phyloP scores from a whole-genome alignment of 345 rosid genomes.

The Camelina sativa region DNA sequence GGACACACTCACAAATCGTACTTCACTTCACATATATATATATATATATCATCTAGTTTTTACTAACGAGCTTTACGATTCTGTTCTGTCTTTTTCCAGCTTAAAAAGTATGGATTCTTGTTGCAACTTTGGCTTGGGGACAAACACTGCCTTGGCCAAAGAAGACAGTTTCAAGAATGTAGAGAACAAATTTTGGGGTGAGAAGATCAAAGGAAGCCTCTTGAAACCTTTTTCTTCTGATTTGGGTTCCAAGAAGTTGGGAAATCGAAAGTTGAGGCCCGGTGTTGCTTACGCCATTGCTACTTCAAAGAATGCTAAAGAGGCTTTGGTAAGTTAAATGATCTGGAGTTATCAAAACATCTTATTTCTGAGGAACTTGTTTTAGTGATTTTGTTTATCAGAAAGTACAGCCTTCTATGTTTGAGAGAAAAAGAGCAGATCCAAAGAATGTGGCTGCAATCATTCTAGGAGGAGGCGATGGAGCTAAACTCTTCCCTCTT shows the following conservation, averaged over 20 bases:
- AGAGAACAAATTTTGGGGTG: conserved; percentile 62
- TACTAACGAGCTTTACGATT: conserved; percentile 23
- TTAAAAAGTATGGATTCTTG: conserved; percentile 66
- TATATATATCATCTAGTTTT: conserved; percentile 35
- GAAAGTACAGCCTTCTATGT: conserved; percentile 55
- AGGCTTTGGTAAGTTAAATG: conserved; percentile 58
- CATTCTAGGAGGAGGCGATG: conserved; percentile 95
- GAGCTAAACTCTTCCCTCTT: conserved; percentile 90
- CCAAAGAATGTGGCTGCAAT: conserved; percentile 88
- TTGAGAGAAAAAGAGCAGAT: conserved; percentile 65
- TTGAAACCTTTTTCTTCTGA: conserved; percentile 43
- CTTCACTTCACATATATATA: conserved; percentile 37
- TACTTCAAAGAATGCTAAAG: conserved; percentile 65
- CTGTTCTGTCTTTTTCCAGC: conserved; percentile 30
- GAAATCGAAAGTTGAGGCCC: conserved; percentile 48
- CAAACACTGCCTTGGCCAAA: conserved; percentile 50
- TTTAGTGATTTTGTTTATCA: conserved; percentile 38
- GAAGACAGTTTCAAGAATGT: conserved; percentile 45
- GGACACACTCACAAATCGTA: neutral
- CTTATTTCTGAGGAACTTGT: neutral
- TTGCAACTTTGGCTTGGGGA: conserved; percentile 51
- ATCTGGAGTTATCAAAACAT: neutral
- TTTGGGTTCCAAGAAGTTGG: conserved; percentile 46
- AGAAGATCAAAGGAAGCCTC: conserved; percentile 59
- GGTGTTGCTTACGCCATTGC: conserved; percentile 67